These are phyloP conservation scores for Trichophyton schoenleinii DNA, from an alignment of 2,329 filamentous ascomycete genomes.

Conservation along the genomic window DNA sequence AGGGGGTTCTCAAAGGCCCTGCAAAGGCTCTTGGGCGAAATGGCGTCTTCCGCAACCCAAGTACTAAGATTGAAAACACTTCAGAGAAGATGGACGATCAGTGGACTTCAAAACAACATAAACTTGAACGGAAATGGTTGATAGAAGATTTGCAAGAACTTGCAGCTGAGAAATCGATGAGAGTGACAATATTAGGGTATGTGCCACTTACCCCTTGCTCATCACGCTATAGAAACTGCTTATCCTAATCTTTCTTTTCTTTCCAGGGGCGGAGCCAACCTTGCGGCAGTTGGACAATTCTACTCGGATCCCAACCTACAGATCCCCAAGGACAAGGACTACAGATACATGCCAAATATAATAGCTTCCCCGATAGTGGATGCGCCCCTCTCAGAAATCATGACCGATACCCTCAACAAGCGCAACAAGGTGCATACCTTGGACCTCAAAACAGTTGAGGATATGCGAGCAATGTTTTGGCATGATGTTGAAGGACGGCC, in stretches of 20 bases:
- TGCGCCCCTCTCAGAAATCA: conserved; percentile 69
- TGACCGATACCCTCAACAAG: conserved; percentile 87
- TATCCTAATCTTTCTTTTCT: conserved; percentile 1
- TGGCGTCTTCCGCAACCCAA: conserved; percentile 63
- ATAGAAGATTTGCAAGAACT: conserved; percentile 87
- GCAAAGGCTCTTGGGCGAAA: conserved; percentile 77
- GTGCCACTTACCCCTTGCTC: neutral
- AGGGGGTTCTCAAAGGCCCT: conserved; percentile 67
- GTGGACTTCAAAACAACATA: conserved; percentile 94
- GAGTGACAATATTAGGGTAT: conserved; percentile 73
- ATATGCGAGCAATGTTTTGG: conserved; percentile 88
- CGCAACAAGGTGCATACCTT: conserved; percentile 64
- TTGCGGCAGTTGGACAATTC: conserved; percentile 87
- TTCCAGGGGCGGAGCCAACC: conserved; percentile 73
- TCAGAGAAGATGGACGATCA: conserved; percentile 91
- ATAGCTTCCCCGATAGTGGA: conserved; percentile 93
- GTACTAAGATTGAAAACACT: conserved; percentile 84
- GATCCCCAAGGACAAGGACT: conserved; percentile 77
- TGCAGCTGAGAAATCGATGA: conserved; percentile 80
- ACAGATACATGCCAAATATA: conserved; percentile 92
- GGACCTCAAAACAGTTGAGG: conserved; percentile 67
- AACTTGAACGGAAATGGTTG: conserved; percentile 72
- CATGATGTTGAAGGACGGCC: conserved; percentile 80
- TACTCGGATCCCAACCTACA: conserved; percentile 79
- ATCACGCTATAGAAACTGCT: neutral